These are phyloP conservation scores for Bryoerythrophyllum caledonicum DNA, from an alignment of 225 moss, liverwort and hornwort species.

Conservation along the genomic window DNA sequence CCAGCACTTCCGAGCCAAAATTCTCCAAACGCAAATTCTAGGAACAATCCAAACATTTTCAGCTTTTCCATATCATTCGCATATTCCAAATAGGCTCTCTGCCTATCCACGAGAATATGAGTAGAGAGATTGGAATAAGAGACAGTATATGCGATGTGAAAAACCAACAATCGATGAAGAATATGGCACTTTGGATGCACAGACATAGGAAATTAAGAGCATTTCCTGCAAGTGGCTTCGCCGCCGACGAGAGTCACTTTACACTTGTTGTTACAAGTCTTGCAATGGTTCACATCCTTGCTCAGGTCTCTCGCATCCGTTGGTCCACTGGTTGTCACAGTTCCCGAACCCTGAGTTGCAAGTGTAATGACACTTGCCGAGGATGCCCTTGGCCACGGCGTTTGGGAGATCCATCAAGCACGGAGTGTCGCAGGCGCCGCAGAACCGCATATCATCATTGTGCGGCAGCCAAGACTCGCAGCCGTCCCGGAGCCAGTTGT, in stretches of 20 bases:
- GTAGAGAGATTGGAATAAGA: no score
- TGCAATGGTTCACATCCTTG: neutral
- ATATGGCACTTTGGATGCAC: neutral
- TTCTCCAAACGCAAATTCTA: no score
- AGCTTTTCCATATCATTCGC: no score
- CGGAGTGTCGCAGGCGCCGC: constrained; percentile 4
- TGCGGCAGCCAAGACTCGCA: constrained; percentile 11
- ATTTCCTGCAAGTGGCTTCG: neutral
- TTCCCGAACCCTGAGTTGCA: constrained; percentile 3
- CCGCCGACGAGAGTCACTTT: neutral
- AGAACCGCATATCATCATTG: neutral
- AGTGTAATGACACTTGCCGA: constrained; percentile 6
- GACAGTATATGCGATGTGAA: no score
- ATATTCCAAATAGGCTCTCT: no score
- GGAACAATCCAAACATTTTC: no score
- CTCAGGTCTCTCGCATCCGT: neutral
- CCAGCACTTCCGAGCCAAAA: no score
- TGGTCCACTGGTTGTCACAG: constrained; percentile 9
- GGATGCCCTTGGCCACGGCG: neutral
- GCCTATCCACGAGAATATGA: no score
- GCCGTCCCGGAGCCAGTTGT: constrained; percentile 15
- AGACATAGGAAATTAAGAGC: neutral
- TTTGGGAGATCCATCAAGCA: neutral
- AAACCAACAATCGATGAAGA: neutral
- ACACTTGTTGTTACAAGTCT: neutral